Evolutionary conservation across 2,329 filamentous ascomycete species (phyloP), one percentile per base, ranked within the genome.

Genomic region (Microthyrium microscopicum): DNA sequence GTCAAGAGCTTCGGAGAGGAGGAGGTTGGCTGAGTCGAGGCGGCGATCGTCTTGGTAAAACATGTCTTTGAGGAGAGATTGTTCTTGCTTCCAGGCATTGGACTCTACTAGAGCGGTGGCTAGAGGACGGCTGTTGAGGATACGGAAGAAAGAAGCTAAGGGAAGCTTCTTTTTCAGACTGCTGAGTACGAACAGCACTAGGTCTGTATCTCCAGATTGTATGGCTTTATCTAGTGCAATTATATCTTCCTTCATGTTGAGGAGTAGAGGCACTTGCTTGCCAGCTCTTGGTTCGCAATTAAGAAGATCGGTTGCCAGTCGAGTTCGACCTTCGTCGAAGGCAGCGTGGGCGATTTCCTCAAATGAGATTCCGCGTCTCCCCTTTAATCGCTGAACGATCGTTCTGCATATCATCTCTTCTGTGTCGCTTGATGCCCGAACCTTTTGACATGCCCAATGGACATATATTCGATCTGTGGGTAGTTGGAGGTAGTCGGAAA

Each of bases 21-120:
- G 79, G 2, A 98, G 73, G 37, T 83, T 79, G 0, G 87, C 80
- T 3, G 89, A 84, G 42, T 95, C 89, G 4, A 84, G 62, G 3
- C 85, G 73, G 4, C 87, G 73, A 51, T 98, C 89, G 46, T 95
- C 89, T 57, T 95, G 89, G 52, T 98, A 98, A 58, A 89, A 98
- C 3, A 98, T 63, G 49, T 95, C 89, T 48, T 95, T 98, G 18
- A 98, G 70, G 16, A 98, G 56, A 34, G 79, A 73, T 1, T 70
- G 67, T 45, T 92, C 84, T 46, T 92, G 78, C 32, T 81, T 73
- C 32, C 68, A 64, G 0, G 89, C 87, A 0, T 77, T 77, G 2
- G 83, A 70, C 54, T 98, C 89, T 17, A 98, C 81, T 8, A 98
- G 68, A 0, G 89, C 82, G 2, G 82, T 84, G 4, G 89, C 89